Evolutionary conservation across 2,329 filamentous ascomycete genomes (phyloP), one percentile per base, ranked within the genome.

Genomic region (Pezicula radicicola): DNA sequence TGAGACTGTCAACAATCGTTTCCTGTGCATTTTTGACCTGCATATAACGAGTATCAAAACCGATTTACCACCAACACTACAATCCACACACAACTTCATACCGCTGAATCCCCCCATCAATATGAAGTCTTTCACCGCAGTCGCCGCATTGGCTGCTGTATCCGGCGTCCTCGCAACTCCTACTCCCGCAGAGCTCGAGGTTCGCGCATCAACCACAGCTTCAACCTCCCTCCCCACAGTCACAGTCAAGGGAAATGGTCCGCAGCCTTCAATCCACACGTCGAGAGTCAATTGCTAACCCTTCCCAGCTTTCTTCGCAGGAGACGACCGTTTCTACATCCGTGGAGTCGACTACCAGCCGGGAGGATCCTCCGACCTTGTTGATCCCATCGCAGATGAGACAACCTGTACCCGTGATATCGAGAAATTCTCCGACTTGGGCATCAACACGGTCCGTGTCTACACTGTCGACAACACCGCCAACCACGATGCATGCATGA

Each of bases 401-500:
- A 69, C 69, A 5, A 69, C 68, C 61, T 87, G 85, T 77, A 79
- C 77, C 70, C 79, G 85, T 55, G 83, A 87, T 63, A 79, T 88
- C 58, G 68, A 68, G 28, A 75, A 85, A 64, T 86, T 88, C 77
- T 77, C 83, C 70, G 75, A 84, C 56, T 72, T 88, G 46, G 84
- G 84, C 42, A 73, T 88, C 67, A 88, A 88, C 73, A 85, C 84
- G 42, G 73, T 88, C 63, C 84, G 85, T 69, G 80, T 88, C 53
- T 88, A 88, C 76, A 84, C 80, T 2, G 78, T 88, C 59, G 84
- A 88, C 72, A 87, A 87, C 74, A 80, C 80, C 46, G 70, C 74
- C 54, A 68, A 83, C 68, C 85, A 89, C 68, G 81, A 86, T 61
- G 75, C 78, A 57, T 89, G 85, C 72, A 88, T 89, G 85, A 73